Conservation (phyloP, 768 basidiomycete genomes). For the Amanita inopinata region DNA sequence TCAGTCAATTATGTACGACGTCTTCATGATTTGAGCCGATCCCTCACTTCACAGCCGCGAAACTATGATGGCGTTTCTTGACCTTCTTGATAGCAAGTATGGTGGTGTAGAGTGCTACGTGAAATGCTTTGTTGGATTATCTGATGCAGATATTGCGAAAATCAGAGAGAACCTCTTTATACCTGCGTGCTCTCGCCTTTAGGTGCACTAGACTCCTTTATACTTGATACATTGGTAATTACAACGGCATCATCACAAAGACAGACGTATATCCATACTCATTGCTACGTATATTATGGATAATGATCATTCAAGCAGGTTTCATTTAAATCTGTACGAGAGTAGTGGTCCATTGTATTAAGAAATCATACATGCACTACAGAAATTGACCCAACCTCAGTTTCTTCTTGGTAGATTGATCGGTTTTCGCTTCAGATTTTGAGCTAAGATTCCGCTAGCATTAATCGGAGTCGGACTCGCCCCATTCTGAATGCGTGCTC, state of each 20-base stretch:
- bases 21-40: not conserved
- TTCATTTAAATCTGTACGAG: no score
- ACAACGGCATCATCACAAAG: no score
- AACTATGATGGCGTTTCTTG: conserved; percentile 68
- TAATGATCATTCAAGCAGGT: no score
- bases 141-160: conserved; percentile 49
- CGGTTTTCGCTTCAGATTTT: conserved; percentile 26
- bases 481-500: conserved; percentile 43
- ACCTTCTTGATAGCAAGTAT: conserved; percentile 51
- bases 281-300: no score
- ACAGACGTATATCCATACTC: no score
- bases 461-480: conserved; percentile 14
- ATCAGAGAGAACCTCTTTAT: conserved; percentile 52
- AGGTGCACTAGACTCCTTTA: conserved; percentile 5
- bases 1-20: conserved; percentile 19
- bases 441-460: conserved; percentile 16
- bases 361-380: conserved; percentile 1
- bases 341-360: no score
- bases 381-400: not conserved
- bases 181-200: conserved; percentile 15
- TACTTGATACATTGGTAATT: not conserved
- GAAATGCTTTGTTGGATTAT: conserved; percentile 43
- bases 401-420: conserved; percentile 23
- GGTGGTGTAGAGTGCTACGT: conserved; percentile 60
- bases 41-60: conserved; percentile 36